These are phyloP conservation scores for Neltuma alba DNA, from an alignment of 306 rosid genomes.

Conservation along the genomic window DNA sequence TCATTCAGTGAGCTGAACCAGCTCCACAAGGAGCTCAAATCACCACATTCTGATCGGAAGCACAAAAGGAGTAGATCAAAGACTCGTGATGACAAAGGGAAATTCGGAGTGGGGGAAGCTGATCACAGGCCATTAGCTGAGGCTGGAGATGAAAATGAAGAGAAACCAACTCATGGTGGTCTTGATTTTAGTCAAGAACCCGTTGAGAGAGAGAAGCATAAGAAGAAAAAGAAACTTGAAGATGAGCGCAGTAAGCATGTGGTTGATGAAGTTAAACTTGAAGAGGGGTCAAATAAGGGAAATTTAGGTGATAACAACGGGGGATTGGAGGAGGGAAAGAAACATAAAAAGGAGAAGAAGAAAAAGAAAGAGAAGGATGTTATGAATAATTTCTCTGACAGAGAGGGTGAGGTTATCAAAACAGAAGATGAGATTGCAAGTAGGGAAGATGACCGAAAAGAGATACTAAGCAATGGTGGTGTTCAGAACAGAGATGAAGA, in stretches of 20 bases:
- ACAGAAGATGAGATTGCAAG: constrained; percentile 7
- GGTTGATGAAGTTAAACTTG: background rate
- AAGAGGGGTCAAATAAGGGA: constrained; percentile 16
- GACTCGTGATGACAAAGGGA: background rate
- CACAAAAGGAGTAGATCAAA: constrained; percentile 9
- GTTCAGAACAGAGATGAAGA: background rate
- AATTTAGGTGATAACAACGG: background rate
- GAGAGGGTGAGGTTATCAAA: constrained; percentile 12
- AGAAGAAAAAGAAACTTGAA: constrained; percentile 31
- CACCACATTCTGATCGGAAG: constrained; percentile 1
- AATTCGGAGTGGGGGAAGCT: constrained; percentile 16
- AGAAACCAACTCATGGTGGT: background rate
- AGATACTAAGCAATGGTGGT: background rate
- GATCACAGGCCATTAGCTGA: background rate
- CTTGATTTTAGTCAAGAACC: constrained; percentile 12
- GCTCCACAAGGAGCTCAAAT: constrained; percentile 26
- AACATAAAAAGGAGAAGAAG: constrained; percentile 18
- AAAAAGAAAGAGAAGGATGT: constrained; percentile 2
- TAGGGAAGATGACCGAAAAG: background rate
- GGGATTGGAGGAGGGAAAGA: constrained; percentile 26
- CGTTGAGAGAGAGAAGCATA: constrained; percentile 28
- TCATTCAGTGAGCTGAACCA: constrained; percentile 14
- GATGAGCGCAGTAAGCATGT: background rate
- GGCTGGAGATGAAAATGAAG: constrained; percentile 4
- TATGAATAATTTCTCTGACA: background rate